Conservation (phyloP, 2,329 filamentous ascomycete species). For the Penicillium frequentans region DNA sequence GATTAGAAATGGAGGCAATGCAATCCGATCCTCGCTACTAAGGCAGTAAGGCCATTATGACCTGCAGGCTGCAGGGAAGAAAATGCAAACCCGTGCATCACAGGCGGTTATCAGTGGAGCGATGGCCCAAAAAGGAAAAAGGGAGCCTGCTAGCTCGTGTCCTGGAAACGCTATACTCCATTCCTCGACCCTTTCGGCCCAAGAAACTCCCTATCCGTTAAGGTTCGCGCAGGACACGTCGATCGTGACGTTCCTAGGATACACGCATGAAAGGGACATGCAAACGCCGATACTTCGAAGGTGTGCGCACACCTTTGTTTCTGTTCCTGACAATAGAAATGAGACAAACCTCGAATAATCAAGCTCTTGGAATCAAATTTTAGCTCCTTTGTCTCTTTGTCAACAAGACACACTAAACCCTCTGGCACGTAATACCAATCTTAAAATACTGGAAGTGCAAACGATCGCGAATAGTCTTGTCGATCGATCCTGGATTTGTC, state of each 20-base stretch:
- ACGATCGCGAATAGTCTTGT: slow-evolving; percentile 11
- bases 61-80: slow-evolving; percentile 23
- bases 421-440: slow-evolving; percentile 7
- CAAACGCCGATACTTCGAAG: background rate
- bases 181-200: slow-evolving; percentile 6
- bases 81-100: slow-evolving; percentile 19
- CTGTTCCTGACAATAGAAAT: background rate
- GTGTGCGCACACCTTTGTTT: background rate
- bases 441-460: slow-evolving; percentile 4
- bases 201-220: background rate
- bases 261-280: background rate
- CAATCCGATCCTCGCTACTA: background rate
- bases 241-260: background rate
- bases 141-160: slow-evolving; percentile 19
- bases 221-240: background rate
- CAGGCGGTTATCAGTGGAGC: slow-evolving; percentile 15
- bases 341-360: background rate
- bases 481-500: slow-evolving; percentile 18
- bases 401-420: background rate
- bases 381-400: slow-evolving; percentile 1
- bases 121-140: slow-evolving; percentile 18
- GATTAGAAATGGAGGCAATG: background rate
- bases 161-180: slow-evolving; percentile 12
- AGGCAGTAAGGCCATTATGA: slow-evolving; percentile 12
- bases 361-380: background rate